These are phyloP conservation scores for Eucalyptus regnans DNA, from an alignment of 345 rosid genomes.

Conservation along the genomic window DNA sequence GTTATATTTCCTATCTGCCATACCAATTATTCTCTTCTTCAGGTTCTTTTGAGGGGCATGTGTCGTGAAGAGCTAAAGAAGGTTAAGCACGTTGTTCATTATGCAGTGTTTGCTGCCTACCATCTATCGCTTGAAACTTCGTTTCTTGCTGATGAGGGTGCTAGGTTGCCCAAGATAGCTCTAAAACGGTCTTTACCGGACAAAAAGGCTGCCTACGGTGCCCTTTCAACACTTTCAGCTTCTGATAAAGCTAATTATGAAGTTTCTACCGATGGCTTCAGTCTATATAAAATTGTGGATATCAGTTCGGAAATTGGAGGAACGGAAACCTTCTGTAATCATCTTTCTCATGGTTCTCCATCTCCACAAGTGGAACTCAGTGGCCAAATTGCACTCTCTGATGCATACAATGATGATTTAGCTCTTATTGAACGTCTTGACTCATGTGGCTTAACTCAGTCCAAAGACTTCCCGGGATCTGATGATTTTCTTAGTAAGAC, in stretches of 20 bases:
- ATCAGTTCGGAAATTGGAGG: not conserved
- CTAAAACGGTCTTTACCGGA: constrained; percentile 34
- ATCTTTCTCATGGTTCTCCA: not conserved
- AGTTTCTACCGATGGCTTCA: not conserved
- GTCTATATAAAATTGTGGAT: not conserved
- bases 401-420: constrained; percentile 15
- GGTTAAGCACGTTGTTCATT: constrained; percentile 83
- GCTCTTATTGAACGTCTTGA: constrained; percentile 7
- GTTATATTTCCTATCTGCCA: not conserved
- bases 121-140: constrained; percentile 93
- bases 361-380: constrained; percentile 4
- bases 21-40: not conserved
- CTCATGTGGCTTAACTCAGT: constrained; percentile 4
- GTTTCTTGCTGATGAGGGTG: constrained; percentile 99
- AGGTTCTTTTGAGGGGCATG: constrained; percentile 77
- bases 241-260: not conserved
- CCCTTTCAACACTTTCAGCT: constrained; percentile 17
- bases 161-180: constrained; percentile 66
- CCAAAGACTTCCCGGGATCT: constrained; percentile 9
- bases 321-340: not conserved
- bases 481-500: not conserved
- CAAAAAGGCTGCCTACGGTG: constrained; percentile 18
- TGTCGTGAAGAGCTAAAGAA: constrained; percentile 83
- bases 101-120: constrained; percentile 94
- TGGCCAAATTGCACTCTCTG: constrained; percentile 23